phyloP scores from a whole-genome alignment of 805 yeast genomes.

The Candida stauntonica region DNA sequence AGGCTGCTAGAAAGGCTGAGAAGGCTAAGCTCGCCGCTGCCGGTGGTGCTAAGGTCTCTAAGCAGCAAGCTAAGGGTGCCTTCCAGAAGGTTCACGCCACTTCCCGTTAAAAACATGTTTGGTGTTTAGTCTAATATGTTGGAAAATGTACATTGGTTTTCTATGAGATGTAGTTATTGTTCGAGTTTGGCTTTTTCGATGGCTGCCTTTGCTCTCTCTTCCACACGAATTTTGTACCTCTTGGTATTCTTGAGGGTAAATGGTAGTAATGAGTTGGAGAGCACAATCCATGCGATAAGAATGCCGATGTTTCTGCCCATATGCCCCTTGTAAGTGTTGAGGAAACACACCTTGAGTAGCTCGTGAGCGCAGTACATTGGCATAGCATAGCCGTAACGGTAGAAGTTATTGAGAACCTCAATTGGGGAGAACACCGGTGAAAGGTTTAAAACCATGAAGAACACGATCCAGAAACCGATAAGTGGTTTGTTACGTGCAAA shows the following conservation, averaged over 20 bases:
- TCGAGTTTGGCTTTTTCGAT: conserved; percentile 9
- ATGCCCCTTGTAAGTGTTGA: conserved; percentile 47
- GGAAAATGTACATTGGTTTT: conserved; percentile 15
- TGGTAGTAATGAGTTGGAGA: conserved; percentile 37
- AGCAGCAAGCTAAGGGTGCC: conserved; percentile 97
- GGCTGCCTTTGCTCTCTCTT: conserved; percentile 13
- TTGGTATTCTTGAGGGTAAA: conserved; percentile 20
- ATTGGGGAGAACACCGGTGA: conserved; percentile 60
- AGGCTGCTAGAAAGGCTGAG: conserved; percentile 93
- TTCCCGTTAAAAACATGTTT: conserved; percentile 67
- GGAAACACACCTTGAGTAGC: conserved; percentile 47
- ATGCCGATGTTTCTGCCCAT: conserved; percentile 54
- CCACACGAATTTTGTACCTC: conserved; percentile 12
- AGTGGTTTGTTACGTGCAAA: conserved; percentile 54
- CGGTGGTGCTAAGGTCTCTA: conserved; percentile 75
- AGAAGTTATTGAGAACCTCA: conserved; percentile 26
- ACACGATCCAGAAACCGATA: conserved; percentile 63
- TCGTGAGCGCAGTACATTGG: conserved; percentile 61
- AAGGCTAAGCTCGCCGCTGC: conserved; percentile 79
- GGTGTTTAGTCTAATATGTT: conserved; percentile 16
- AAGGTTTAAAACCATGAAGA: conserved; percentile 58
- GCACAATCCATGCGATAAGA: conserved; percentile 49
- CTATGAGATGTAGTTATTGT: background rate
- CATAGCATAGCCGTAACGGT: conserved; percentile 52
- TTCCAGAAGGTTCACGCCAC: conserved; percentile 95